These are phyloP conservation scores for Tulasnella sp. DNA, from an alignment of 768 basidiomycete genomes.

Conservation along the genomic window DNA sequence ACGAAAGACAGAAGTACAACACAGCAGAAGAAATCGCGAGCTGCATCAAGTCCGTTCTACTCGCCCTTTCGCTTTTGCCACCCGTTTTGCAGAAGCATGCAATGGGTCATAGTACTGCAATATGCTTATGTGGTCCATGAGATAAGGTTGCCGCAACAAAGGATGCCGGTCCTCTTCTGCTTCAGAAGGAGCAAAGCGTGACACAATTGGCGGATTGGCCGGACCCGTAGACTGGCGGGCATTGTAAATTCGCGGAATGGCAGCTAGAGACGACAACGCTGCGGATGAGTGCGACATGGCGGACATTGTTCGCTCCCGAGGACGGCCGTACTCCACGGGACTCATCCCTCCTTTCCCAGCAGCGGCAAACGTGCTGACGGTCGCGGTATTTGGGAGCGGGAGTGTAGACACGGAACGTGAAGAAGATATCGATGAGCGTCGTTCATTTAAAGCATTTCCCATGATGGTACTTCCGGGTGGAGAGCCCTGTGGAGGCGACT, in stretches of 20 bases:
- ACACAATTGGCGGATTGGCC: background rate
- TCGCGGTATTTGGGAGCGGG: constrained; percentile 13
- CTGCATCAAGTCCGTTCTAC: background rate
- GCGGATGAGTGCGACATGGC: constrained; percentile 25
- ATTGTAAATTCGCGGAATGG: constrained; percentile 13
- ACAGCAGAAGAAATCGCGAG: background rate
- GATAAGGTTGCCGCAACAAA: background rate
- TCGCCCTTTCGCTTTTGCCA: constrained; percentile 15
- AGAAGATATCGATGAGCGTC: constrained; percentile 12
- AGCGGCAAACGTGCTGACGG: constrained; percentile 1
- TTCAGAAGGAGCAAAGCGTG: background rate
- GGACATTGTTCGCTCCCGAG: constrained; percentile 16
- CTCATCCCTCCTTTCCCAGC: constrained; percentile 3
- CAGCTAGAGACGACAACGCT: constrained; percentile 24
- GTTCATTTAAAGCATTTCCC: background rate
- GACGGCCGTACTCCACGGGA: background rate
- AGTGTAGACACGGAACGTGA: constrained; percentile 19
- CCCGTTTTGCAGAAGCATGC: constrained; percentile 1
- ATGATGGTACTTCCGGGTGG: background rate
- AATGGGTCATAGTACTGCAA: constrained; percentile 19
- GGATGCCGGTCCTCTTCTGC: constrained; percentile 12
- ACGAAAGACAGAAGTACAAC: background rate
- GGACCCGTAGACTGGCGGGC: background rate
- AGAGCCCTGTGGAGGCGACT: constrained; percentile 6
- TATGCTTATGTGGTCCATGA: constrained; percentile 12